Conservation (phyloP, 2,329 filamentous ascomycete species). For the Corniculantispora saksenae region DNA sequence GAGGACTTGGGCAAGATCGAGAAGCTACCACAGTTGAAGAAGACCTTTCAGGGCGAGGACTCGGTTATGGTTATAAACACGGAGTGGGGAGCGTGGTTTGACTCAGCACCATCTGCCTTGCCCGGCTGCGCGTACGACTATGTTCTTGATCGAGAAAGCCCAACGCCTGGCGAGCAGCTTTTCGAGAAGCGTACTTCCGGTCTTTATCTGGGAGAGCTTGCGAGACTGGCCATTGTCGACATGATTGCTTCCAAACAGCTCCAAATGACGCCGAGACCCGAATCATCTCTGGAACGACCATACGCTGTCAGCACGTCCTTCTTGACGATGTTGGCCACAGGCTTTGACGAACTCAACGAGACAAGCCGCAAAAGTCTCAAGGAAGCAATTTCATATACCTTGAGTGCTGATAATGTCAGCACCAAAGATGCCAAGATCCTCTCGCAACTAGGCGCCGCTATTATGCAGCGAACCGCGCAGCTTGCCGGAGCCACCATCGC, state of each 20-base stretch:
- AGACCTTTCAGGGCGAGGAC: conserved; percentile 29
- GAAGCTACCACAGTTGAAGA: conserved; percentile 43
- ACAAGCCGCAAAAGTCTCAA: neutral
- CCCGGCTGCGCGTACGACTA: conserved; percentile 69
- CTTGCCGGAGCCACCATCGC: conserved; percentile 27
- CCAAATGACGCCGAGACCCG: conserved; percentile 3
- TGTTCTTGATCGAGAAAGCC: conserved; percentile 64
- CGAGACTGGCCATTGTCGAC: conserved; percentile 63
- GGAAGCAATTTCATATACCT: neutral
- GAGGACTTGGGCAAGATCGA: conserved; percentile 68
- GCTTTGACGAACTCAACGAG: neutral
- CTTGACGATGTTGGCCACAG: conserved; percentile 51
- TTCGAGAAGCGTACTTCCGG: conserved; percentile 83
- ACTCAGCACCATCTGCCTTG: conserved; percentile 69
- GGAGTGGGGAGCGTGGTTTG: conserved; percentile 76
- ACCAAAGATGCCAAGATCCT: conserved; percentile 59
- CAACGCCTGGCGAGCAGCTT: conserved; percentile 77
- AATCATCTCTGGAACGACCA: conserved; percentile 51
- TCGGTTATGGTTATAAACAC: conserved; percentile 79
- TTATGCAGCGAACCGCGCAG: conserved; percentile 25
- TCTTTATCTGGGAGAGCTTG: conserved; percentile 78
- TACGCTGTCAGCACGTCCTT: conserved; percentile 72
- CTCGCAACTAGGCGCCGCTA: conserved; percentile 50
- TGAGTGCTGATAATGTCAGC: neutral
- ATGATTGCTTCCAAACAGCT: conserved; percentile 26